Conservation (phyloP, 495 filamentous ascomycete genomes). For the Neohortaea acidophila region DNA sequence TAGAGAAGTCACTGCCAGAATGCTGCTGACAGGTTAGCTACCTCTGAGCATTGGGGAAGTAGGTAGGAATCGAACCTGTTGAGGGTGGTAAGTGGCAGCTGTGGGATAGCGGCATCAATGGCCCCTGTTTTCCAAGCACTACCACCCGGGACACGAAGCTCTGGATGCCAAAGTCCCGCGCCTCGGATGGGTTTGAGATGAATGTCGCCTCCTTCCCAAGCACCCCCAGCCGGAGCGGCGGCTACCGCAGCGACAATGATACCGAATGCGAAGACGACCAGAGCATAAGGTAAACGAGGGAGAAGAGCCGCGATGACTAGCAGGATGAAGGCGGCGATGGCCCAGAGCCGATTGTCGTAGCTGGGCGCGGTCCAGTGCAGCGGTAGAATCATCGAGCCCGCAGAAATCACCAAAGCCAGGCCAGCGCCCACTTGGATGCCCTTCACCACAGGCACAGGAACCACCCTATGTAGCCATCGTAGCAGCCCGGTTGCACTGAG, state of each 20-base stretch:
- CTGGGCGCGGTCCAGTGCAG: slow-evolving; percentile 43
- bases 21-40: too few relatives aligned
- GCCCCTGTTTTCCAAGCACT: slow-evolving; percentile 12
- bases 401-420: slow-evolving; percentile 59
- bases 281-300: slow-evolving; percentile 56
- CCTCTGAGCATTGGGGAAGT: too few relatives aligned
- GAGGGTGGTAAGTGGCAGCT: slow-evolving; percentile 75
- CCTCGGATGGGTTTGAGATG: too few relatives aligned
- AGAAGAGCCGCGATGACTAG: slow-evolving; percentile 47
- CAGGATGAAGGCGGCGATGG: slow-evolving; percentile 49
- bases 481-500: slow-evolving; percentile 65
- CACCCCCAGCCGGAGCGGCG: not conserved
- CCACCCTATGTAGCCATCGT: slow-evolving; percentile 47
- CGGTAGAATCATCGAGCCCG: slow-evolving; percentile 48
- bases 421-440: slow-evolving; percentile 91
- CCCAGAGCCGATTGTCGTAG: slow-evolving; percentile 62
- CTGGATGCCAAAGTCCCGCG: slow-evolving; percentile 16
- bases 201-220: too few relatives aligned
- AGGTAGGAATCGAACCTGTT: too few relatives aligned
- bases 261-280: slow-evolving; percentile 53
- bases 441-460: slow-evolving; percentile 76
- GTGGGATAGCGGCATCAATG: slow-evolving; percentile 40
- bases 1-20: slow-evolving; percentile 69
- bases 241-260: slow-evolving; percentile 26
- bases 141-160: slow-evolving; percentile 1